Conservation (phyloP, 2,329 filamentous ascomycete species). For the Aspergillus neoniger region DNA sequence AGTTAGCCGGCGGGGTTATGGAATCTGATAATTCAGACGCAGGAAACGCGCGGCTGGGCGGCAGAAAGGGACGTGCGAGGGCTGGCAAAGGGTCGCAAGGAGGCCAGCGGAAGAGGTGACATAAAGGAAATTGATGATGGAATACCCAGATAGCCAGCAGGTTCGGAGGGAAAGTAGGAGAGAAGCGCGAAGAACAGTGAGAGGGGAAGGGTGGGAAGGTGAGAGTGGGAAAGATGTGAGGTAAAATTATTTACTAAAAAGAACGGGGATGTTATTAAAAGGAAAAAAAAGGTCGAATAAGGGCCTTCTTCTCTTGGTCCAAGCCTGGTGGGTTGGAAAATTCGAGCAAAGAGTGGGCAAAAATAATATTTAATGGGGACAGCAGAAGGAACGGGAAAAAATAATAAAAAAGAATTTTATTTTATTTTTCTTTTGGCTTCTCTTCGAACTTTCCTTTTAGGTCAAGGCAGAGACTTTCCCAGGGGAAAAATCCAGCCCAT, state of each 20-base stretch:
- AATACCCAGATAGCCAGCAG: constrained; percentile 32
- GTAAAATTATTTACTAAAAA: constrained; percentile 47
- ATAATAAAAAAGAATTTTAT: constrained; percentile 18
- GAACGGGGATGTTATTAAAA: constrained; percentile 31
- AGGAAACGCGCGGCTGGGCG: constrained; percentile 44
- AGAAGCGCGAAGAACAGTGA: constrained; percentile 23
- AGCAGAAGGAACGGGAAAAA: constrained; percentile 12
- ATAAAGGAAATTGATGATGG: constrained; percentile 43
- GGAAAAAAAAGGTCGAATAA: constrained; percentile 6
- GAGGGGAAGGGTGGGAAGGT: constrained; percentile 16
- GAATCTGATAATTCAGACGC: constrained; percentile 26
- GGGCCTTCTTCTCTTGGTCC: not conserved
- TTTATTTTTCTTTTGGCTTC: constrained; percentile 18
- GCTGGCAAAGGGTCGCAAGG: constrained; percentile 19
- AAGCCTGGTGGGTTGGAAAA: constrained; percentile 11
- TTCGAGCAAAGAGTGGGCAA: no score
- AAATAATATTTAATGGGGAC: not conserved
- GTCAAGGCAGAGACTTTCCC: constrained; percentile 2
- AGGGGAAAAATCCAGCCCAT: constrained; percentile 8
- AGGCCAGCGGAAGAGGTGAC: constrained; percentile 34
- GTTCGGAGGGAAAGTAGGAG: constrained; percentile 2
- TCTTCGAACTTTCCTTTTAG: constrained; percentile 13
- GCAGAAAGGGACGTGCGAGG: constrained; percentile 43
- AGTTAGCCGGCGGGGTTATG: constrained; percentile 20
- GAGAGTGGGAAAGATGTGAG: constrained; percentile 34